Evolutionary conservation across 1,284 basidiomycete genomes (phyloP), one percentile per base, ranked within the genome.

Genomic region (Malassezia brasiliensis): DNA sequence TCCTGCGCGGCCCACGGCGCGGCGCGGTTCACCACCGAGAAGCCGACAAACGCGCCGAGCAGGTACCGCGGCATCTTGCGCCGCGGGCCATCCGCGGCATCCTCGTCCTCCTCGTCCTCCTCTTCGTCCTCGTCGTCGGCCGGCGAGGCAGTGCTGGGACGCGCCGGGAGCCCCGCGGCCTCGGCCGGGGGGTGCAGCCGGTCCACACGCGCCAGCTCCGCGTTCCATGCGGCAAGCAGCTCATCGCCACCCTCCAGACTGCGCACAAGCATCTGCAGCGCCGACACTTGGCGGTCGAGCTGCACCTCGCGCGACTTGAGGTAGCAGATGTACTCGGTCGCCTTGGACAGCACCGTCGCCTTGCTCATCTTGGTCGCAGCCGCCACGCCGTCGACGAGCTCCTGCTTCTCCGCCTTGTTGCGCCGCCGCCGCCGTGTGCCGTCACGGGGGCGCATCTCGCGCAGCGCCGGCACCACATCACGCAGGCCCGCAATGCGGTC

Each of bases 401-500:
- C 63, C 19, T 66, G 62, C 20, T 67, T 60, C 47, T 66, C 61
- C 8, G 38, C 41, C 17, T 56, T 56, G 34, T 63, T 57, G 3
- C 61, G 65, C 38, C 69, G 68, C 8, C 67, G 61, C 38, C 62
- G 63, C 10, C 63, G 50, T 8, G 60, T 56, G 22, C 66, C 66
- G n/a, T 56, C 52, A 10, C 65, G 57, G 4, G 70, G 65, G 9
- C 62, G 65, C 20, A 67, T 61, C 53, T 72, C 69, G 30, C 65
- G 83, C 34, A 90, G 79, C 0, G 87, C 88, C 1, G 87, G 87
- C 1, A 90, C 87, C 10, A 87, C 84, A 67, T 83, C 82, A 53
- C 86, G 83, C 39, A 72, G 66, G n/a, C 67, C 66, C 14, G 69
- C 64, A 37, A 72, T 71, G 34, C 70, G 63, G 54, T 71, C 70